Base-by-base conservation (phyloP, 805 yeast genomes). In the Tanozyma kutaoensis region DNA sequence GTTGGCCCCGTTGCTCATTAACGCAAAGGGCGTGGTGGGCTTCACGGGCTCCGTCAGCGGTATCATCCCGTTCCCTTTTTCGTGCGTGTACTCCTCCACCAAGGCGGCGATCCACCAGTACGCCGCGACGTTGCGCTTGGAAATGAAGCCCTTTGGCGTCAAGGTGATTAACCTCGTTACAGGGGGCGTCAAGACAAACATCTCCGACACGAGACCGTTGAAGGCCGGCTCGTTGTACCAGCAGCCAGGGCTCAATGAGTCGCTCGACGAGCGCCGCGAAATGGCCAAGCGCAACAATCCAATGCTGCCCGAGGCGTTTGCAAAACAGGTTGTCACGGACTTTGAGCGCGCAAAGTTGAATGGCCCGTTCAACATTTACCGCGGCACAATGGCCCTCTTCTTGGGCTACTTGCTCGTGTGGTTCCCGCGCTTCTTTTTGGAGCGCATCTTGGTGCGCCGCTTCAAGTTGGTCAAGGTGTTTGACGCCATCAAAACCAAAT, bases 81-180 rank as follows among this genome's bases (percentile, higher is more conserved):
- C 76, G 1, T 59, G 76, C 10, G 55, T 72, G 17, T 80, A 80
- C 43, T 64, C 74, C 18, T 62, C 86, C 1, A 47, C 77, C 1
- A 80, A 80, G 41, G 82, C 86, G 5, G 86, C 88, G 0, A 70
- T 80, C 31, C 82, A 77, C 37, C 75, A 69, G 37, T 80, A 72
- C 42, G 78, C 82, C 0, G 64, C 69, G 22, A 64, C 63, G 2
- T 51, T 80, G 30, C 66, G 75, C 28, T 43, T 73, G 15, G 93
- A 80, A 48, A 46, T 80, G 64, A 68, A 69, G 43, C 78, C 82
- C 3, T 74, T 77, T 39, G 78, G 66, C 11, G 88, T 80, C 4
- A 59, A 70, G 26, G 88, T 80, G 0, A 57, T 76, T 33, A 75
- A 76, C 39, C 60, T 75, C 9, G 50, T 77, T 22, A 79, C 91